Conservation (phyloP, 345 rosid species). For the Brassica incana region DNA sequence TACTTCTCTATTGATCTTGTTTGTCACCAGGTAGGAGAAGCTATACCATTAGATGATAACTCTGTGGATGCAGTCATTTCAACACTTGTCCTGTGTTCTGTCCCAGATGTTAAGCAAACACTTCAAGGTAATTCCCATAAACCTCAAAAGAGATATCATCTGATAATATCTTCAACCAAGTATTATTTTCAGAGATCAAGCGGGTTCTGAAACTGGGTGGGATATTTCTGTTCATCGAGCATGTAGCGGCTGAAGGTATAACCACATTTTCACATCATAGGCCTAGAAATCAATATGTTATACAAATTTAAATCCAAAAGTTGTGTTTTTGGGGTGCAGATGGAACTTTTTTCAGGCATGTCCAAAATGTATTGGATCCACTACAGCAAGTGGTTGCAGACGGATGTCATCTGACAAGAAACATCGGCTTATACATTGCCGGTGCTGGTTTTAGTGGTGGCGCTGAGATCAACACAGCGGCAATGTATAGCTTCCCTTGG, state of each 20-base stretch:
- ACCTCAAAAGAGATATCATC: neutral
- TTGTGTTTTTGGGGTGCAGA: neutral
- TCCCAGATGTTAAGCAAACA: neutral
- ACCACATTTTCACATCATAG: neutral
- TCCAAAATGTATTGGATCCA: slow-evolving; percentile 61
- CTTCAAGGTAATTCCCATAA: neutral
- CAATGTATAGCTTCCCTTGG: slow-evolving; percentile 46
- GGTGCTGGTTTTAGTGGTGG: slow-evolving; percentile 60
- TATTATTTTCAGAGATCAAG: slow-evolving; percentile 56
- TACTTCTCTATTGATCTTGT: neutral
- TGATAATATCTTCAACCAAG: neutral
- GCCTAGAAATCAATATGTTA: neutral
- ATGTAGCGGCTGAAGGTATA: slow-evolving; percentile 28
- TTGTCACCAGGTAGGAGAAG: neutral
- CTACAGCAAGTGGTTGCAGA: slow-evolving; percentile 60
- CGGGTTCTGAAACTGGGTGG: slow-evolving; percentile 65
- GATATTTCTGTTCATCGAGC: slow-evolving; percentile 26
- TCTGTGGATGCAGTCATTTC: neutral
- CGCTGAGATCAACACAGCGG: slow-evolving; percentile 45
- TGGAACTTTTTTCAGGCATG: neutral
- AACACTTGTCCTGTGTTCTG: neutral
- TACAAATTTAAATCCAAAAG: neutral
- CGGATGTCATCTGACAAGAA: slow-evolving; percentile 80
- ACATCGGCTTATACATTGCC: slow-evolving; percentile 50
- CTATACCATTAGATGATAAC: neutral